Conservation (phyloP, 306 rosid genomes). For the Cucurbita ficifolia region DNA sequence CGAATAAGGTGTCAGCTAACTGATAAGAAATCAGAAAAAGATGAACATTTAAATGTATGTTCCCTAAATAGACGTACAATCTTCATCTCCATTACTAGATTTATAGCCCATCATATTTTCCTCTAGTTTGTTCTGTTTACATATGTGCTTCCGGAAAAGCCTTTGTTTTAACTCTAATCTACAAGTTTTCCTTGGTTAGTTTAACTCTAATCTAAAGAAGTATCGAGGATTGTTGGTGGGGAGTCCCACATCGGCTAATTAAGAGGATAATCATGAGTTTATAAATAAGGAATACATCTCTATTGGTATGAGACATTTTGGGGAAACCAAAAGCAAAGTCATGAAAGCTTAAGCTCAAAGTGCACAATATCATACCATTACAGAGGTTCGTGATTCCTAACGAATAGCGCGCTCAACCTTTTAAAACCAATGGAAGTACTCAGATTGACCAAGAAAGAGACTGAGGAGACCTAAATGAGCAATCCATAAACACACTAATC, state of each 20-base stretch:
- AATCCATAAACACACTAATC: neutral
- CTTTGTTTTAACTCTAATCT: neutral
- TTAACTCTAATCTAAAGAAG: neutral
- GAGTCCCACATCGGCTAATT: no score
- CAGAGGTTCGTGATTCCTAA: no score
- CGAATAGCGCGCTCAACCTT: neutral
- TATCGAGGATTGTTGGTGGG: no score
- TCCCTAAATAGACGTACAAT: neutral
- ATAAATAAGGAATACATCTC: no score
- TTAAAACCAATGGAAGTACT: neutral
- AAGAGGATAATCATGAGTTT: no score
- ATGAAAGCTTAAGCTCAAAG: no score
- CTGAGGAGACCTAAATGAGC: neutral
- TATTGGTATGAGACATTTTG: no score
- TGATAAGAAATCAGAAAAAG: no score
- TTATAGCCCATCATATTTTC: neutral
- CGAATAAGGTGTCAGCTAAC: neutral
- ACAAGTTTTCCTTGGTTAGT: neutral
- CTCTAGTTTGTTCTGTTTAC: neutral
- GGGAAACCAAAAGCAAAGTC: no score
- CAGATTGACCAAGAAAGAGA: neutral
- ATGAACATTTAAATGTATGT: neutral
- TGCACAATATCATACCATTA: no score
- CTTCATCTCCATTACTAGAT: neutral
- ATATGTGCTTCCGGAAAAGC: neutral